Evolutionary conservation across 306 rosid genomes (phyloP).

Genomic region (Calophaca sinica): DNA sequence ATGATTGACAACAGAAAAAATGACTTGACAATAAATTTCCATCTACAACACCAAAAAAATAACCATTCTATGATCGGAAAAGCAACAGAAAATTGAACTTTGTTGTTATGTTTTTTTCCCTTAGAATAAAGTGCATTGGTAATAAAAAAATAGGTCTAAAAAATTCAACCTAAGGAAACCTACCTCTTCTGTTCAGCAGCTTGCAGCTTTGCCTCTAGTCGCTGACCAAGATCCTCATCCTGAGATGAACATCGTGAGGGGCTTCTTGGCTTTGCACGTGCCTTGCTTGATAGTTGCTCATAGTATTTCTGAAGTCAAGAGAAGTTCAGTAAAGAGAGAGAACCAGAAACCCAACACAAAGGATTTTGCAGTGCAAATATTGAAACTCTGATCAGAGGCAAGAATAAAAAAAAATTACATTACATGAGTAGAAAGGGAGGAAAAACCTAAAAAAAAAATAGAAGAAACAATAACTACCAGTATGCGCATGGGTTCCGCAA

Average conservation of each 20-base stretch:
- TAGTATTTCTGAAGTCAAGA: conserved; percentile 69
- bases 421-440: not conserved
- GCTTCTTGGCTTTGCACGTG: conserved; percentile 86
- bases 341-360: not conserved
- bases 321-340: conserved; percentile 18
- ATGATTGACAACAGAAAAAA: not conserved
- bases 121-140: not conserved
- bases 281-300: conserved; percentile 83
- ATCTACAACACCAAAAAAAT: not conserved
- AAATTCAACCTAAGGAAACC: conserved; percentile 8
- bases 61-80: conserved; percentile 3
- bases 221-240: conserved; percentile 83
- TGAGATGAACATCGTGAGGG: conserved; percentile 70
- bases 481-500: not conserved
- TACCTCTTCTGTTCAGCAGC: conserved; percentile 96
- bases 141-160: no score
- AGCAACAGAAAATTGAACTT: no score
- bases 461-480: not conserved
- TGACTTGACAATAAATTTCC: not conserved
- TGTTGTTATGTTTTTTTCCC: not conserved
- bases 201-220: conserved; percentile 89
- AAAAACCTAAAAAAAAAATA: not conserved
- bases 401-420: not conserved
- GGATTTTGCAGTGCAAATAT: not conserved
- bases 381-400: conserved; percentile 9